Evolutionary conservation across 768 basidiomycete genomes (phyloP).

Genomic region (Russula vinacea): DNA sequence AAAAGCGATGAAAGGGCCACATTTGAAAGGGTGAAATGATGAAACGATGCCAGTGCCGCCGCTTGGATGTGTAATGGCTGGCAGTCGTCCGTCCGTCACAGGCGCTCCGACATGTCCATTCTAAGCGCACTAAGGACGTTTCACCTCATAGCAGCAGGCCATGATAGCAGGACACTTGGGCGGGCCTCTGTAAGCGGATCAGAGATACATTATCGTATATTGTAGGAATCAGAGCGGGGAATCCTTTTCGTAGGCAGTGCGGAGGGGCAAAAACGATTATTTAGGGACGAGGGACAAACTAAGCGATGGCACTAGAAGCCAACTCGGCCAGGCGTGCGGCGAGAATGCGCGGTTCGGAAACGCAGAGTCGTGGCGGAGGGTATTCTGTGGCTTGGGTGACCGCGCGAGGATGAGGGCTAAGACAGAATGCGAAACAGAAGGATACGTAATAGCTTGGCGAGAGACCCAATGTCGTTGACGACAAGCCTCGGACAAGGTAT

Average conservation of each 20-base stretch:
- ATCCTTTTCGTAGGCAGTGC: background rate
- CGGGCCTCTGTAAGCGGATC: background rate
- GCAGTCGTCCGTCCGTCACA: background rate
- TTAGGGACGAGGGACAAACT: background rate
- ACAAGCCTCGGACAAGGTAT: slow-evolving; percentile 43
- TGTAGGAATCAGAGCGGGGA: no score
- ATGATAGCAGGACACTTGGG: background rate
- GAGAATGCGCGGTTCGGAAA: background rate
- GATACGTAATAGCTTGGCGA: no score
- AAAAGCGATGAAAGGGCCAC: background rate
- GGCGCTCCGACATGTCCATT: background rate
- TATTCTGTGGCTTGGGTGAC: no score
- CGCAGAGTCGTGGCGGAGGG: background rate
- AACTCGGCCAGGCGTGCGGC: background rate
- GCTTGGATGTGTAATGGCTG: no score
- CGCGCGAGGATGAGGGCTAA: no score
- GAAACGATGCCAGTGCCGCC: no score
- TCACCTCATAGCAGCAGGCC: background rate
- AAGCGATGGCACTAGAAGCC: background rate
- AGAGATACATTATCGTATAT: no score
- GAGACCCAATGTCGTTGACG: slow-evolving; percentile 40
- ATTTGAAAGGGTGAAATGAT: background rate
- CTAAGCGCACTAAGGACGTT: background rate
- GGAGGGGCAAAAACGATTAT: background rate
- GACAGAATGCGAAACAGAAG: no score